Evolutionary conservation across 148 eudicot species (phyloP), one percentile per base, ranked within the genome.

Genomic region (Cornus suecica): DNA sequence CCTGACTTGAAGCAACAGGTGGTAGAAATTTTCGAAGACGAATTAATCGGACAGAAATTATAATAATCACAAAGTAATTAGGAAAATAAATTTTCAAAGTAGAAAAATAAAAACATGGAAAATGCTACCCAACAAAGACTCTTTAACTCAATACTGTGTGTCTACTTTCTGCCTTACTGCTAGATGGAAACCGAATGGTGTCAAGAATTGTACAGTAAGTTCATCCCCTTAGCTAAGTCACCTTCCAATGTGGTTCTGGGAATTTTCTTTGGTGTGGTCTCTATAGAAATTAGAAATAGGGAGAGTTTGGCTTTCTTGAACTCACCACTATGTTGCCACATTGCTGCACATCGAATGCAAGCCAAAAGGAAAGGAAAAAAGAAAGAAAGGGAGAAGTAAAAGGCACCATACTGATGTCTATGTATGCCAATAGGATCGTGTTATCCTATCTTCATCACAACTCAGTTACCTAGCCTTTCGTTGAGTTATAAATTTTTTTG

Each of bases 321-420:
- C 7, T 20, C 20, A 48, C 54, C 24, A 58, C 58, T 22, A 52
- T 52, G 58, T 22, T 10, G 58, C 20, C 18, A 52, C 22, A 48
- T 48, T 2, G 34, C n/a, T 2, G 34, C 34, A 32, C 18, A 48
- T 48, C 18, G 10, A 48, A 52, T 32, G 51, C n/a, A 68, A 34
- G 51, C 70, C 52, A 74, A 48, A 22, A 18, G 27, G 62, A 34
- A n/a, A n/a, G n/a, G n/a, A n/a, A n/a, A n/a, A n/a, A n/a, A n/a
- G n/a, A n/a, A n/a, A n/a, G n/a, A n/a, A n/a, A n/a, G n/a, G n/a
- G n/a, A n/a, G n/a, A n/a, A n/a, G n/a, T n/a, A n/a, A n/a, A n/a
- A n/a, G n/a, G n/a, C n/a, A n/a, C n/a, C n/a, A n/a, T n/a, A 68
- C 1, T 6, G 7, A 14, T 14, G 10, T 62, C 62, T 23, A 58